phyloP scores from a whole-genome alignment of 345 rosid species.

The Aquilaria malaccensis region DNA sequence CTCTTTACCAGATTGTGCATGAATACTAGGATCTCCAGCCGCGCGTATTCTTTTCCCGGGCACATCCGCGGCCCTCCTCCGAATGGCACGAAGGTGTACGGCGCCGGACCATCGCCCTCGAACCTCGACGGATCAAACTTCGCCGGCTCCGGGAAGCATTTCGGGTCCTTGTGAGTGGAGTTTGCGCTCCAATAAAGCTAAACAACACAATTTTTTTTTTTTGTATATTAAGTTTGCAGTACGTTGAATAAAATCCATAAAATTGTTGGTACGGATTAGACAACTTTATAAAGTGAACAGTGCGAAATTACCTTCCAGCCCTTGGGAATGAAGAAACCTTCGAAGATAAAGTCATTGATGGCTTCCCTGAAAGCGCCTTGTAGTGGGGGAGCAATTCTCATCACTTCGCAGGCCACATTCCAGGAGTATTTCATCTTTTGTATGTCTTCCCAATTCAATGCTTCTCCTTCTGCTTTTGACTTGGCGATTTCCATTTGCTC shows the following conservation, averaged over 20 bases:
- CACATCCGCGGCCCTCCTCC: conserved; percentile 54
- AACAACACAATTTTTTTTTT: not conserved
- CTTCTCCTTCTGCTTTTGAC: conserved; percentile 22
- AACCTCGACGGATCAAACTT: conserved; percentile 39
- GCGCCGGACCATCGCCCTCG: conserved; percentile 35
- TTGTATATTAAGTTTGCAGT: not conserved
- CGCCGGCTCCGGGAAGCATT: conserved; percentile 35
- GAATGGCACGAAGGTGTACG: conserved; percentile 39
- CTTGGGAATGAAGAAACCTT: conserved; percentile 37
- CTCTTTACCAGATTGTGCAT: conserved; percentile 36
- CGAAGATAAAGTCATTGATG: conserved; percentile 24
- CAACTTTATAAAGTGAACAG: not conserved
- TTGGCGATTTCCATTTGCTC: conserved; percentile 40
- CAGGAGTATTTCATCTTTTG: conserved; percentile 44
- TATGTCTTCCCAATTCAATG: conserved; percentile 36
- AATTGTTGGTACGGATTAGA: not conserved
- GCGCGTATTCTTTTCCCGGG: conserved; percentile 42
- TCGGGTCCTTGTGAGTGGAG: conserved; percentile 28
- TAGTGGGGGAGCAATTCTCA: conserved; percentile 42
- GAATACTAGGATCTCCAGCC: conserved; percentile 38
- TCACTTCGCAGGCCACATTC: conserved; percentile 48
- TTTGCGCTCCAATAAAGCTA: conserved; percentile 42
- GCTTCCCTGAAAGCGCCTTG: conserved; percentile 40
- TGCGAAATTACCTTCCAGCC: conserved; percentile 37
- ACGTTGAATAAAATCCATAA: no score